phyloP scores from a whole-genome alignment of 495 filamentous ascomycete species.

The Aspergillus mulundensis region DNA sequence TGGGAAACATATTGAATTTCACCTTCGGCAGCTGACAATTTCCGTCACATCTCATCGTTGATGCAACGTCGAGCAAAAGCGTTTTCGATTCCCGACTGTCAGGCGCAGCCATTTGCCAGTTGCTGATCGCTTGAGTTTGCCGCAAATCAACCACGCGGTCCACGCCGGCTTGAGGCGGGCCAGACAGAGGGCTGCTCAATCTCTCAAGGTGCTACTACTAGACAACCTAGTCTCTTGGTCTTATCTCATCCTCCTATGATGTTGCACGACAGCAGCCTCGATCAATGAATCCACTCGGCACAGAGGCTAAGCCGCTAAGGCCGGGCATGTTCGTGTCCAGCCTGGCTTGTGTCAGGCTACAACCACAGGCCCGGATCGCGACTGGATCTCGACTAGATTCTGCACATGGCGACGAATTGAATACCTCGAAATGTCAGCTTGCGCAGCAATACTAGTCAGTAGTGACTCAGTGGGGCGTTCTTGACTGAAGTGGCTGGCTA shows the following conservation, averaged over 20 bases:
- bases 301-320: neutral
- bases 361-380: neutral
- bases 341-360: neutral
- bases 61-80: neutral
- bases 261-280: slow-evolving; percentile 4
- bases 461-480: slow-evolving; percentile 17
- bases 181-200: neutral
- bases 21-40: neutral
- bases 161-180: neutral
- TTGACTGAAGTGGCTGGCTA: neutral
- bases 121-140: slow-evolving; percentile 9
- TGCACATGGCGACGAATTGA: neutral
- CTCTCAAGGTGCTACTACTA: neutral
- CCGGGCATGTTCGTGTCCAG: neutral
- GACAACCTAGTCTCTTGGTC: neutral
- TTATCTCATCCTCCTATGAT: slow-evolving; percentile 6
- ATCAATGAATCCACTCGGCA: neutral
- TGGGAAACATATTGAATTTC: neutral
- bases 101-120: neutral
- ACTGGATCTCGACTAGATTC: neutral
- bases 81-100: neutral
- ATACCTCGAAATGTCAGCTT: neutral
- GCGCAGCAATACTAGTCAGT: neutral
- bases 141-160: neutral
- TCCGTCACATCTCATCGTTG: neutral